Conservation (phyloP, 2,329 filamentous ascomycete species). For the Lasiodiplodia sp. region DNA sequence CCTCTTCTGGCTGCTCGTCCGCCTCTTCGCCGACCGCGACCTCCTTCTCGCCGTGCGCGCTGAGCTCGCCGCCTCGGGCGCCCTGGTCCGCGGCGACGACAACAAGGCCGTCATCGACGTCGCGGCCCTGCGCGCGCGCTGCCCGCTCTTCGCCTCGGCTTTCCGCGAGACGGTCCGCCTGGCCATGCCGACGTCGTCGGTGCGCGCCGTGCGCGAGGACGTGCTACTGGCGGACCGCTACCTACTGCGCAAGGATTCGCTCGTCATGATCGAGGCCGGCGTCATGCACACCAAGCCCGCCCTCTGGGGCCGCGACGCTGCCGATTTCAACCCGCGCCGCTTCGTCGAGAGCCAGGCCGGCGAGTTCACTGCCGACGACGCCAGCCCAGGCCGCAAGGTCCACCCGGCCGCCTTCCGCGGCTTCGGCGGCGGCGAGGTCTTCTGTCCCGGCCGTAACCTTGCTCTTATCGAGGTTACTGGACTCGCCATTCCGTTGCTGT, state of each 20-base stretch:
- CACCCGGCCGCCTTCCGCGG: constrained; percentile 5
- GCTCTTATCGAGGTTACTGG: neutral
- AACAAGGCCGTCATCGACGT: constrained; percentile 45
- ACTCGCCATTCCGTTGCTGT: neutral
- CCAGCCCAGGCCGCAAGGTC: neutral
- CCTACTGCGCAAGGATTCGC: constrained; percentile 54
- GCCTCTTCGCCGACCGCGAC: constrained; percentile 51
- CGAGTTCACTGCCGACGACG: too few relatives aligned
- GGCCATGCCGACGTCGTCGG: constrained; percentile 48
- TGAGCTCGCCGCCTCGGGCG: constrained; percentile 52
- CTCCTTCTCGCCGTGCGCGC: constrained; percentile 49
- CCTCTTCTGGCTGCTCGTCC: constrained; percentile 55
- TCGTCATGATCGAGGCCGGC: constrained; percentile 56
- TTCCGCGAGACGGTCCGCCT: constrained; percentile 58
- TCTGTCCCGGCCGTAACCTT: constrained; percentile 11
- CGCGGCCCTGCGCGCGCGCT: constrained; percentile 46
- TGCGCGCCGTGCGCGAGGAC: constrained; percentile 53
- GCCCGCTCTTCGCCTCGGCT: constrained; percentile 55
- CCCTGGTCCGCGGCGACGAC: neutral
- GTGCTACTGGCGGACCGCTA: constrained; percentile 57
- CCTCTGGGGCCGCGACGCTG: constrained; percentile 56
- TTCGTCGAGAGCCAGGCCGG: constrained; percentile 3
- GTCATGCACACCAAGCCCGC: constrained; percentile 51
- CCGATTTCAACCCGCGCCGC: constrained; percentile 49
- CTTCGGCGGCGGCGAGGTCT: constrained; percentile 20